Conservation (phyloP, 768 basidiomycete genomes). For the Lepiota venenata region DNA sequence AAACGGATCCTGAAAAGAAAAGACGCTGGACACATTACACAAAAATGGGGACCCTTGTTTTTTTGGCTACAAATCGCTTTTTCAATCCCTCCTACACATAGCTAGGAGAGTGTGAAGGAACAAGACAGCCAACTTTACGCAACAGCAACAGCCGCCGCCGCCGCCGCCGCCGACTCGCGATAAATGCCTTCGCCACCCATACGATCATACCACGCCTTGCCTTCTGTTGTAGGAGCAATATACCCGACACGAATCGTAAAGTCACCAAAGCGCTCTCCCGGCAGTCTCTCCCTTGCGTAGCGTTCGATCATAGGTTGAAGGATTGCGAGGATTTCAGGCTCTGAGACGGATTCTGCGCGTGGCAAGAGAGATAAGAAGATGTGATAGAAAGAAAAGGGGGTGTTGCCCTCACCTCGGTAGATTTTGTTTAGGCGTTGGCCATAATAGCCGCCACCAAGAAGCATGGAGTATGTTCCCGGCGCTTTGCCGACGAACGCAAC, state of each 20-base stretch:
- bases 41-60: no score
- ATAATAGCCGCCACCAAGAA: slow-evolving; percentile 93
- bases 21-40: no score
- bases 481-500: slow-evolving; percentile 97
- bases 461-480: slow-evolving; percentile 88
- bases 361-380: background rate
- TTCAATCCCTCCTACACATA: no score
- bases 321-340: slow-evolving; percentile 89
- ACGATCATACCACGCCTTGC: slow-evolving; percentile 83
- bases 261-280: slow-evolving; percentile 94
- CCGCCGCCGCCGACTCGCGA: slow-evolving; percentile 23
- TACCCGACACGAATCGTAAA: slow-evolving; percentile 92
- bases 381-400: background rate
- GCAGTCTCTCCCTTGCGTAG: slow-evolving; percentile 82
- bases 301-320: slow-evolving; percentile 91
- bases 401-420: slow-evolving; percentile 78
- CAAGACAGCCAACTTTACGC: background rate
- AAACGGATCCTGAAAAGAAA: no score
- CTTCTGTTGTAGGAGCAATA: slow-evolving; percentile 80
- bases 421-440: slow-evolving; percentile 97
- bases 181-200: slow-evolving; percentile 76
- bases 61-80: no score
- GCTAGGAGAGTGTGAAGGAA: no score
- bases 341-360: slow-evolving; percentile 74
- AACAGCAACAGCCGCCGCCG: background rate